A percentile compares a stretch with the other conserved stretches of the same genome.
Conservation (phyloP, 345 rosid genomes). For the Pistacia atlantica region DNA sequence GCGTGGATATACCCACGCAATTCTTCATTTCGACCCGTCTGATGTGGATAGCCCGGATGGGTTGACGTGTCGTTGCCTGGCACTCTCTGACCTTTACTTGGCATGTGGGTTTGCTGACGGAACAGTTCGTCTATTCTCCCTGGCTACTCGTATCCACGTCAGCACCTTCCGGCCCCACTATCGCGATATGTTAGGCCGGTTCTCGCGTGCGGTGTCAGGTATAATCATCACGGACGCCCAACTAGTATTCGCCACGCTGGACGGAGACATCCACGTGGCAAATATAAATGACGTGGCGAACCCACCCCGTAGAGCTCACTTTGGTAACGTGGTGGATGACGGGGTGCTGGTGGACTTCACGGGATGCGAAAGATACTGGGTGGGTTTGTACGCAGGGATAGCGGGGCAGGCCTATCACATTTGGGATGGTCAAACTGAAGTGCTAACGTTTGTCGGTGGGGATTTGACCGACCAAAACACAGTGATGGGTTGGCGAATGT, state of each 20-base stretch:
- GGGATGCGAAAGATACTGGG: constrained; percentile 82
- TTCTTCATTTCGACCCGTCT: constrained; percentile 60
- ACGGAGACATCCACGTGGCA: constrained; percentile 83
- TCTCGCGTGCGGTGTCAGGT: constrained; percentile 79
- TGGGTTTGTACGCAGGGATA: constrained; percentile 82
- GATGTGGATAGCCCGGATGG: constrained; percentile 62
- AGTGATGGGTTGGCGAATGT: constrained; percentile 73
- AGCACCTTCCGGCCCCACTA: constrained; percentile 62
- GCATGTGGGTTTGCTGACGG: constrained; percentile 92
- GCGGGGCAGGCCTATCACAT: constrained; percentile 78
- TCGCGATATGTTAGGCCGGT: constrained; percentile 66
- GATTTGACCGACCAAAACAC: constrained; percentile 70
- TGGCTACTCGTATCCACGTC: constrained; percentile 54
- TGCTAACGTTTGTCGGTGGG: constrained; percentile 53
- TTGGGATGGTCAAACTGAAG: constrained; percentile 66
- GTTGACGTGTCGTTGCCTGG: constrained; percentile 71
- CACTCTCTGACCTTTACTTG: constrained; percentile 72
- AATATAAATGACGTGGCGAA: constrained; percentile 28
- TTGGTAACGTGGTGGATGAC: constrained; percentile 59
- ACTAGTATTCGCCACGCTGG: constrained; percentile 68
- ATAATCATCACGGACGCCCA: constrained; percentile 46
- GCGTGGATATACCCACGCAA: constrained; percentile 36
- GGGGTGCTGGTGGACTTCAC: constrained; percentile 84
- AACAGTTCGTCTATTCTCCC: constrained; percentile 70
- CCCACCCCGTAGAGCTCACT: constrained; percentile 53